Conservation (phyloP, 805 yeast genomes). For the Myxozyma mucilagina region DNA sequence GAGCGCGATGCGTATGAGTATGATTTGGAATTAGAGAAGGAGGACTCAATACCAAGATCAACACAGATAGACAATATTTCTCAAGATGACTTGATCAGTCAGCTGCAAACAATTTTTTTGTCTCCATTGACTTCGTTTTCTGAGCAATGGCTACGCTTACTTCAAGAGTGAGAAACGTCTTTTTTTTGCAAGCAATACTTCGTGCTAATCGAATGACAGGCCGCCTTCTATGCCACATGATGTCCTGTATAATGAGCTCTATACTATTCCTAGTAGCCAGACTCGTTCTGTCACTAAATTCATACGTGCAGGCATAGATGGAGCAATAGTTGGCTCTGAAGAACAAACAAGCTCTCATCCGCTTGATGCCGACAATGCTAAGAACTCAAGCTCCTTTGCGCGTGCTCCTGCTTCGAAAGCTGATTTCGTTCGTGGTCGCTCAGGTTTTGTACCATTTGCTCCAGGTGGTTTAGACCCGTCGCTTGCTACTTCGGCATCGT, state of each 20-base stretch:
- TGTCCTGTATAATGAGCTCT: conserved; percentile 50
- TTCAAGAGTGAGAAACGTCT: conserved; percentile 49
- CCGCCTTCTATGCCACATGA: conserved; percentile 38
- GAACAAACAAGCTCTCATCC: conserved; percentile 58
- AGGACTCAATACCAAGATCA: not conserved
- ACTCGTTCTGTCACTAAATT: conserved; percentile 67
- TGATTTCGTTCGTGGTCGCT: conserved; percentile 64
- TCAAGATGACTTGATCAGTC: conserved; percentile 17
- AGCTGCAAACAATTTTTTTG: conserved; percentile 49
- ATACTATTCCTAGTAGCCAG: conserved; percentile 59
- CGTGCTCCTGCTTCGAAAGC: conserved; percentile 58
- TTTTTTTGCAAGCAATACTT: not conserved
- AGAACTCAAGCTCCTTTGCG: conserved; percentile 70
- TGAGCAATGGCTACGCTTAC: conserved; percentile 68
- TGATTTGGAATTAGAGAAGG: not conserved
- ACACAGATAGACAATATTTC: conserved; percentile 9
- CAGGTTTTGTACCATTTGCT: conserved; percentile 79
- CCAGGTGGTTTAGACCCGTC: conserved; percentile 76
- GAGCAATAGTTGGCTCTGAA: conserved; percentile 59
- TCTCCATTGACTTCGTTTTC: conserved; percentile 64
- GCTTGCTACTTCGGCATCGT: conserved; percentile 34
- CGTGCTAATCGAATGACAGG: not conserved
- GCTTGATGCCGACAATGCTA: conserved; percentile 53
- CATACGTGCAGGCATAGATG: conserved; percentile 73
- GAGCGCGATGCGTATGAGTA: conserved; percentile 4